Conservation (phyloP, 2,329 filamentous ascomycete species). For the Aureobasidium zeae region DNA sequence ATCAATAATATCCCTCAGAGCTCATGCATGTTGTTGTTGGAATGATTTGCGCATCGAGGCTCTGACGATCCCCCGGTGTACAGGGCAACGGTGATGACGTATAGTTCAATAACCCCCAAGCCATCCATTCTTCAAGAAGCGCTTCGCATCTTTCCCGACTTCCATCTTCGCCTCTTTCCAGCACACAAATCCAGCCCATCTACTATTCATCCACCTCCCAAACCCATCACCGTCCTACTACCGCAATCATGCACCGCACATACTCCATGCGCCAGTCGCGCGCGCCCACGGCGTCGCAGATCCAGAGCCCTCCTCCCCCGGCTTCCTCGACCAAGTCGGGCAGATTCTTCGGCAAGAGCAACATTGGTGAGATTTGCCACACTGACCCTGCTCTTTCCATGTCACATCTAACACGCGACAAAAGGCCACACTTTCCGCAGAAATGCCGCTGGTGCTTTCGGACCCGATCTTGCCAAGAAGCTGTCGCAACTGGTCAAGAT, state of each 20-base stretch:
- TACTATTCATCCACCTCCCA: constrained; percentile 1
- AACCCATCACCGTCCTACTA: neutral
- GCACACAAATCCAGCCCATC: constrained; percentile 3
- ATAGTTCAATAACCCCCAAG: neutral
- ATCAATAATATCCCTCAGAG: neutral
- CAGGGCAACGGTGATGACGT: constrained; percentile 1
- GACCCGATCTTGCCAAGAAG: constrained; percentile 91
- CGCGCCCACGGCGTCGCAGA: constrained; percentile 85
- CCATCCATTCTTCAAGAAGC: constrained; percentile 11
- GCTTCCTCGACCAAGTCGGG: constrained; percentile 83
- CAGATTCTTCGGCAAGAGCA: constrained; percentile 77
- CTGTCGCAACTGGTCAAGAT: constrained; percentile 97
- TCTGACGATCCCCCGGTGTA: constrained; percentile 1
- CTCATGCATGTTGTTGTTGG: neutral
- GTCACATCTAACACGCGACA: constrained; percentile 14
- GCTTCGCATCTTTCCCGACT: constrained; percentile 2
- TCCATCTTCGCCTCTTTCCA: neutral
- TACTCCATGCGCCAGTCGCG: constrained; percentile 98
- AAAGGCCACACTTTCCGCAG: constrained; percentile 65
- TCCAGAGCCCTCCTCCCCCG: constrained; percentile 88
- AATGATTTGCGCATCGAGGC: constrained; percentile 9
- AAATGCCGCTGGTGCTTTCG: constrained; percentile 67
- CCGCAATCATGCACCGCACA: constrained; percentile 76
- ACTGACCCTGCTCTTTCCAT: too few species aligned
- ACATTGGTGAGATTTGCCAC: constrained; percentile 54